Base-by-base conservation (phyloP, 257 asterid species). In the Rhazya stricta region DNA sequence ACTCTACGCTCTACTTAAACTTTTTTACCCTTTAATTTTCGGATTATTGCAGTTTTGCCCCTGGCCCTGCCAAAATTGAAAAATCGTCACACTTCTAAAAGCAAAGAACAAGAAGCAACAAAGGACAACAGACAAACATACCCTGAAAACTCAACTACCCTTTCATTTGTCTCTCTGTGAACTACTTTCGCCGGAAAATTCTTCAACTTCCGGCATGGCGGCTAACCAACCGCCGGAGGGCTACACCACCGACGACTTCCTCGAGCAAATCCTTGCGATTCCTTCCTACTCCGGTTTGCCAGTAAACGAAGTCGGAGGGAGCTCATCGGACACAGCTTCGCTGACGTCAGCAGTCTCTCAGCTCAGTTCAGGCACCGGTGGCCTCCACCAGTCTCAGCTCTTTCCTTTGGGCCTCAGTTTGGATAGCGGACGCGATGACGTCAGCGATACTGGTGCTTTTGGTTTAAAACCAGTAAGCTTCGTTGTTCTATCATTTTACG, bases 251-350 rank as follows among this genome's bases (percentile, higher is more conserved):
- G 96, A 89, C 68, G 96, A 91, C 72, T 91, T 91, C 85, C 86
- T 91, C 62, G 96, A 91, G 86, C 97, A 91, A 80, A 91, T 91
- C 75, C 91, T 91, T 15, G 84, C 88, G 57, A 86, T 91, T 79
- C 89, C 97, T 81, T 60, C 91, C 29, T 90, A 87, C 80, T 78
- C 85, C 70, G 86, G 89, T 76, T 87, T 86, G 53, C 75, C 90
- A 27, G 91, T 80, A 18, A 83, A 85, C 58, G 90, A 79, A 71
- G 82, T 79, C 69, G 80, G 83, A 66, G 50, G 71, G 5, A 85
- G 80, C 76, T 72, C 88, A 13, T 88, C 90, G 19, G 93, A 83
- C 37, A 77, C 87, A 42, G 54, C 91, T 29, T 83, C 91, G 70
- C 76, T 88, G 57, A 76, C 83, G 50, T 81, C 83, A 29, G 78